Evolutionary conservation across 192 early-diverging fungal species (phyloP), one percentile per base, ranked within the genome.

Genomic region (Coemansia sp.): DNA sequence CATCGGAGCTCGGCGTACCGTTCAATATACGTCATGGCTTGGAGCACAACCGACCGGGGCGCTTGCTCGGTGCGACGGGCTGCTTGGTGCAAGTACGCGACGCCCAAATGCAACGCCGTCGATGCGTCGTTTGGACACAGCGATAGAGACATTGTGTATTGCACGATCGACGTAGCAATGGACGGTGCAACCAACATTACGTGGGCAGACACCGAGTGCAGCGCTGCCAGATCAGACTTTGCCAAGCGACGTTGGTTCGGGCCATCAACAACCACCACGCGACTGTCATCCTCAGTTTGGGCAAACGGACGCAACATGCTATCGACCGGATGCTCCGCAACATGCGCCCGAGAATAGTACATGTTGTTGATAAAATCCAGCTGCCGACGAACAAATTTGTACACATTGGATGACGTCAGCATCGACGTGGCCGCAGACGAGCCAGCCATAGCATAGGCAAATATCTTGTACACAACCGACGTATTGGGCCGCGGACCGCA

Each of bases 351-450:
- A 3, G 32, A 8, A 52, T 74, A 74, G 56, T 69, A 75, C 10
- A 68, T 53, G 3, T 58, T 56, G 60, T 81, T 63, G 22, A 75
- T 41, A 0, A 66, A 60, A 15, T 62, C 49, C 5, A 81, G 79
- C 52, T 64, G 69, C 6, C 80, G 67, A 10, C 80, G 67, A 0
- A 77, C 25, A 35, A 67, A 82, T 60, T 77, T 82, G 75, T 77
- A 82, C 58, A 74, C 62, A 37, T 63, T 70, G 12, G 65, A 25
- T 12, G 71, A 66, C 3, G 75, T 65, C 58, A 82, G 63, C 65
- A 57, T 50, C 0, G 61, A 45, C 25, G 53, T 53, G 51, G 65
- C 68, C 0, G 45, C 49, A 0, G 62, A 38, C 7, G 71, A 74
- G 2, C 53, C 32, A 19, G 70, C 61, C 67, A 82, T 67, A 10